Percentiles rank a stretch among this genome's conserved stretches.
phyloP scores from a whole-genome alignment of 495 filamentous ascomycete genomes.

The Penicillium antarcticum region DNA sequence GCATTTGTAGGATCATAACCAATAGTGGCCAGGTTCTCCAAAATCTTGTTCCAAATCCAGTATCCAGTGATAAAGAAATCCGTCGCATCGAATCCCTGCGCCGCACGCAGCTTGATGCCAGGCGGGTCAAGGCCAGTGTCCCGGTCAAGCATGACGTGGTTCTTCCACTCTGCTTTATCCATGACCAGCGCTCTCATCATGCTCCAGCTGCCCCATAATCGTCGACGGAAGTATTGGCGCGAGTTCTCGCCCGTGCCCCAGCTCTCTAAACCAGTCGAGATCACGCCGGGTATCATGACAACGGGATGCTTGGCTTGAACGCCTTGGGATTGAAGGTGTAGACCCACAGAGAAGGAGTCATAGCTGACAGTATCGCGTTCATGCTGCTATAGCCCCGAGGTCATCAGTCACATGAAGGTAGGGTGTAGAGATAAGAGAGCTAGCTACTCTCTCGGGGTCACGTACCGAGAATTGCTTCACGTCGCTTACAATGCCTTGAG shows the following conservation, averaged over 20 bases:
- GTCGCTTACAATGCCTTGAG: conserved; percentile 76
- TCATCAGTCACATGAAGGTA: background rate
- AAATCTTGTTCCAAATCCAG: conserved; percentile 99
- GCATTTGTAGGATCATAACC: conserved; percentile 96
- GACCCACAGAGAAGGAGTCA: conserved; percentile 87
- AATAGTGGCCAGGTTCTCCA: conserved; percentile 92
- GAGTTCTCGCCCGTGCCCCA: conserved; percentile 86
- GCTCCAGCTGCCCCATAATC: conserved; percentile 95
- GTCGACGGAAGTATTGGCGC: conserved; percentile 85
- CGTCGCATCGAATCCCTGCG: conserved; percentile 97
- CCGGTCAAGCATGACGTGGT: conserved; percentile 94
- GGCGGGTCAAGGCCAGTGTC: conserved; percentile 87
- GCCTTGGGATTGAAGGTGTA: conserved; percentile 79
- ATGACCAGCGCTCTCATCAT: conserved; percentile 95
- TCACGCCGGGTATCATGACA: conserved; percentile 96
- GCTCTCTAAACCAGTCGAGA: conserved; percentile 93
- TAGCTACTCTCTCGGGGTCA: background rate
- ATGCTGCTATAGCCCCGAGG: conserved; percentile 52
- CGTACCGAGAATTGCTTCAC: conserved; percentile 76
- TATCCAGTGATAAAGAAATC: conserved; percentile 84
- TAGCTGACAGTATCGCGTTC: conserved; percentile 86
- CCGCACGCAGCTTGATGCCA: conserved; percentile 86
- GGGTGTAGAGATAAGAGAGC: background rate
- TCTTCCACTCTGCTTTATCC: conserved; percentile 93
- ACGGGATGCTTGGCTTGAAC: conserved; percentile 81